Base-by-base conservation (phyloP, 306 rosid species). In the Hylodesmum podocarpum region DNA sequence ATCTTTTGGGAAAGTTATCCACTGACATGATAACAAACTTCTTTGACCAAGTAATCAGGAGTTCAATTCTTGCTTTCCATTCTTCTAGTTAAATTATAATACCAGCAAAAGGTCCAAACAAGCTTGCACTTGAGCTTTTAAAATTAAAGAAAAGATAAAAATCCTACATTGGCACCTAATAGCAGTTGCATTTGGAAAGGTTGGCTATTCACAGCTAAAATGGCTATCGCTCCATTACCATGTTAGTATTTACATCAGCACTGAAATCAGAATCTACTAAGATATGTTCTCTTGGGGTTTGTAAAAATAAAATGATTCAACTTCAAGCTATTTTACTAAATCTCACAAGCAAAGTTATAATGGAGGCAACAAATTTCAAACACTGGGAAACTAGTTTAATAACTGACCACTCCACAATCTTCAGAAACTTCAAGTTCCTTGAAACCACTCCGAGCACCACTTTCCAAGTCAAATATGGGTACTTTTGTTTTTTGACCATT, bases 341-440 rank as follows among this genome's bases (percentile, higher is more conserved):
- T 55, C 62, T 75, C 25, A 61, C 29, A 34, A 77, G 41, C 9
- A 59, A 54, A 28, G 36, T 62, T 18, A 16, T 51, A 75, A 65
- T 18, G 16, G 37, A 63, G 55, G 65, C 19, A 75, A 66, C 41
- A 76, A 40, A 66, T 34, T 70, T 65, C 74, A 59, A 81, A 61
- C 33, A 12, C 47, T 73, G 33, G 65, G 54, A 69, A 46, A 72
- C 54, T 50, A 50, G 33, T 83, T 66, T 65, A 49, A 74, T 81
- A 81, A 89, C 97, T 72, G 73, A 95, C 99, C 98, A 88, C 99
- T 83, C 99, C 99, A 88, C 97, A 95, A 82, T 95, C 99, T 88
- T 95, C 97, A 50, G 99, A 95, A 84, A 95, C 99, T 83, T 89
- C 90, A 76, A 92, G 98, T 50, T 95, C 98, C 91, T 92, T 95